phyloP scores from a whole-genome alignment of 805 yeast genomes.

The Schwanniomyces occidentalis region DNA sequence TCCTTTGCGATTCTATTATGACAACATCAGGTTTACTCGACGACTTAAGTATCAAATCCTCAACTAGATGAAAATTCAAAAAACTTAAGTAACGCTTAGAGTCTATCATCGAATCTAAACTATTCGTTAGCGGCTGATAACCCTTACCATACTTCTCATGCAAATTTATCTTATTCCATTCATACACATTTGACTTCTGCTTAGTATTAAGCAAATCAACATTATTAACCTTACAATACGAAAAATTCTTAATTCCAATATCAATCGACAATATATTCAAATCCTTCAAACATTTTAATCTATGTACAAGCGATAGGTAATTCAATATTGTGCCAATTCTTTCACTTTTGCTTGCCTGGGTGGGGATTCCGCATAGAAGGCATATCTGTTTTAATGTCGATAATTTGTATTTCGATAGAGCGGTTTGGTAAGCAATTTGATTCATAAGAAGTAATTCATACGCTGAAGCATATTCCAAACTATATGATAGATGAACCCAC shows the following conservation, averaged over 20 bases:
- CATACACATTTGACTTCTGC: neutral
- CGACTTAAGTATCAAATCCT: conserved; percentile 16
- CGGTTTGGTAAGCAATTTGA: neutral
- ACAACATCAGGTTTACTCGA: conserved; percentile 22
- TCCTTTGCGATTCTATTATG: conserved; percentile 41
- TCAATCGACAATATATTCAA: conserved; percentile 31
- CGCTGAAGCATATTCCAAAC: too few species aligned
- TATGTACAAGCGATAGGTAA: conserved; percentile 7
- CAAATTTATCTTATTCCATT: conserved; percentile 18
- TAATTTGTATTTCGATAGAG: conserved; percentile 7
- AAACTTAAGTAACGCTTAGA: conserved; percentile 27
- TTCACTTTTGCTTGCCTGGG: conserved; percentile 16
- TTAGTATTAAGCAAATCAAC: neutral
- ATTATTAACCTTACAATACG: conserved; percentile 27
- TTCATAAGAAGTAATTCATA: too few species aligned
- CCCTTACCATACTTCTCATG: conserved; percentile 5
- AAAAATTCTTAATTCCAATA: conserved; percentile 43
- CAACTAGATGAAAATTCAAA: conserved; percentile 16
- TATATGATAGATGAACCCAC: too few species aligned
- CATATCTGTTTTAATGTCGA: conserved; percentile 13
- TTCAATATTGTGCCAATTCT: conserved; percentile 11
- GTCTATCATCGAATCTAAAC: conserved; percentile 18
- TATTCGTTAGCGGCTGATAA: conserved; percentile 2
- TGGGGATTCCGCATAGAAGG: conserved; percentile 21
- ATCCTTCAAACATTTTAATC: conserved; percentile 1